Base-by-base conservation (phyloP, 768 basidiomycete genomes). In the Omphalotus guepiniiformis region DNA sequence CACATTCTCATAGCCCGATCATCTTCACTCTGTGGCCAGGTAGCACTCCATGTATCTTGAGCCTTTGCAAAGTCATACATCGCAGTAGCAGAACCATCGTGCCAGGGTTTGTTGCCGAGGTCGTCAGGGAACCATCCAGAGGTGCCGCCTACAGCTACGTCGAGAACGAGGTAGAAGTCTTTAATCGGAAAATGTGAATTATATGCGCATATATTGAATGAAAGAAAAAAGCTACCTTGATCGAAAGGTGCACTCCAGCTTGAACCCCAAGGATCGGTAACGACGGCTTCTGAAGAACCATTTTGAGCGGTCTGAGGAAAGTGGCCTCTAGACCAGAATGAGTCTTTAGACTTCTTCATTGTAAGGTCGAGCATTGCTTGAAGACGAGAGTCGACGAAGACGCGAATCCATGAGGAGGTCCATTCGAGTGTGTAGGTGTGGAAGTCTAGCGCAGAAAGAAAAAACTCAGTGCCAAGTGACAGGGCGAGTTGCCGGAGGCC, bases 41-140 rank as follows among this genome's bases (percentile, higher is more conserved):
- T 86, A 47, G 66, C 58, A 45, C 67, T 70, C 91, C 91, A 93
- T 9, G 69, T 72, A 62, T 60, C 66, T 63, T 86, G 75, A 3
- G 70, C 76, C 6, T 61, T 48, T 15, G 82, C 79, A 62, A 90
- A 89, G 45, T 85, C 83, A 37, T 64, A 67, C 85, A 88, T 88
- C 7, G 87, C 88, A n/a, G 71, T 67, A 63, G 52, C 39, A 12
- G 53, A 47, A 1, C 72, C 76, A 59, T 91, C 86, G 44, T 83
- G 67, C 88, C 88, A 90, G 13, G 86, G 83, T 62, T 92, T 90
- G 45, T 63, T 71, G 28, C 87, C 88, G 3, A 80, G 67, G 5
- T 70, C 73, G 58, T 95, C 93, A 0, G 88, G 88, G 78, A 93
- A 94, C 86, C 85, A 93, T 19, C 92, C 92, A 51, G 78, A 83